A percentile compares a stretch with the other conserved stretches of the same genome.
phyloP scores from a whole-genome alignment of 2,329 filamentous ascomycete species.

The Pseudocercospora cruenta region DNA sequence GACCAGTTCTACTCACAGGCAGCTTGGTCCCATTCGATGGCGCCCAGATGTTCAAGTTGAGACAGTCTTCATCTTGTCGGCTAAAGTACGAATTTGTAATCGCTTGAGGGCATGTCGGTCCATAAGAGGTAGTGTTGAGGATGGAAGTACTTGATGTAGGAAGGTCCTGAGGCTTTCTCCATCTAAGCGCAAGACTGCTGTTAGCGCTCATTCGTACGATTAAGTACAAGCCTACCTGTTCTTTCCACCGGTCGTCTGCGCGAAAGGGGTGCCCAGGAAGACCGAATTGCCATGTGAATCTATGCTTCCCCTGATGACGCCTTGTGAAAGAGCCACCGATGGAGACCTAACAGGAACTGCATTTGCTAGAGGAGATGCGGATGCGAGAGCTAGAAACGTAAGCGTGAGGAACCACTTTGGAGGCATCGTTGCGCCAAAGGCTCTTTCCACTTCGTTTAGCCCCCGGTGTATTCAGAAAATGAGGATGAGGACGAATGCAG shows the following conservation, averaged over 20 bases:
- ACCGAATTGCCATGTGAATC: slow-evolving; percentile 33
- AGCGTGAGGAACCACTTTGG: no score
- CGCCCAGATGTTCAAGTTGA: slow-evolving; percentile 19
- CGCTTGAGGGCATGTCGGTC: slow-evolving; percentile 17
- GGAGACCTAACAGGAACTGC: not conserved
- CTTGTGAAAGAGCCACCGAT: slow-evolving; percentile 5
- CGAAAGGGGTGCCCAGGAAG: slow-evolving; percentile 47
- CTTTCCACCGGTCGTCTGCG: slow-evolving; percentile 45
- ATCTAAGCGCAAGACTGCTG: slow-evolving; percentile 23
- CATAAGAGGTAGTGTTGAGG: slow-evolving; percentile 13
- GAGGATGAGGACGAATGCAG: no score
- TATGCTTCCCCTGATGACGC: slow-evolving; percentile 15
- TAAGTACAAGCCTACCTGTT: slow-evolving; percentile 36
- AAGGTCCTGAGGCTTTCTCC: slow-evolving; percentile 38
- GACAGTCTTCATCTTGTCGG: slow-evolving; percentile 14
- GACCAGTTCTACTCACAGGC: not conserved
- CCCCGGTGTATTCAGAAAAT: no score
- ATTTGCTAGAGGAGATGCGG: not conserved
- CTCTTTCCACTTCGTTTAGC: no score
- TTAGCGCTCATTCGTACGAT: not conserved
- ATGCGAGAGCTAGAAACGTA: no score
- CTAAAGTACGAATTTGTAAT: slow-evolving; percentile 8
- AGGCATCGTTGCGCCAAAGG: no score
- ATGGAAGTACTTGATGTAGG: slow-evolving; percentile 25
- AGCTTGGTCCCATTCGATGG: slow-evolving; percentile 6